These are phyloP conservation scores for Boechera retrofracta DNA, from an alignment of 345 rosid species.

Conservation along the genomic window DNA sequence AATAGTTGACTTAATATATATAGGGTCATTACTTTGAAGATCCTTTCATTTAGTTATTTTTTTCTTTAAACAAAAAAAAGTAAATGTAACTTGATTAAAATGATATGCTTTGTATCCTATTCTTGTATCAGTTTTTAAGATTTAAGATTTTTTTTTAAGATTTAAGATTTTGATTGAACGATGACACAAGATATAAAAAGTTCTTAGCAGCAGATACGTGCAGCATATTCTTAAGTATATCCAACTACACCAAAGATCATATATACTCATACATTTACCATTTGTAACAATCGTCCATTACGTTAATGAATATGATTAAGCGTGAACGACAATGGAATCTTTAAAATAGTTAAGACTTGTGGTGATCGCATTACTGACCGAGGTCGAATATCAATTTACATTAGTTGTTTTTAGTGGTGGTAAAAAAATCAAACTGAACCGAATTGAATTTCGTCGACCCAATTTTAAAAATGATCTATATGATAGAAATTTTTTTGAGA, in stretches of 20 bases:
- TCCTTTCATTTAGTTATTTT: neutral
- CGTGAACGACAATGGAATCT: neutral
- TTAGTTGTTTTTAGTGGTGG: neutral
- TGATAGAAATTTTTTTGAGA: too few relatives aligned
- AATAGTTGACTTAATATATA: constrained; percentile 1
- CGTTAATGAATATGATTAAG: neutral
- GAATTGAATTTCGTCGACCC: neutral
- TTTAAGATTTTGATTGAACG: constrained; percentile 3
- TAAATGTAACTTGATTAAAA: neutral
- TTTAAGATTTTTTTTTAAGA: constrained; percentile 15
- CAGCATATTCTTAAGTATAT: constrained; percentile 21
- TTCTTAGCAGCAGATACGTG: neutral
- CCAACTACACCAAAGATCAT: constrained; percentile 14
- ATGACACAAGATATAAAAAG: neutral
- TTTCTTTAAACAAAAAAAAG: neutral
- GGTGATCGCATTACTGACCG: neutral
- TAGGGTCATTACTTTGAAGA: neutral
- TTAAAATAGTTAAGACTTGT: neutral
- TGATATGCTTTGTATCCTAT: constrained; percentile 29
- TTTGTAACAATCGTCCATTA: neutral
- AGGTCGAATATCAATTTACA: neutral
- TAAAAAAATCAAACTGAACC: neutral
- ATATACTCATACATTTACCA: neutral
- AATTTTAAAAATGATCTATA: too few relatives aligned
- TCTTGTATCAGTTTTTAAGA: constrained; percentile 7